Conservation (phyloP, 306 rosid genomes). For the Prosopis cineraria region DNA sequence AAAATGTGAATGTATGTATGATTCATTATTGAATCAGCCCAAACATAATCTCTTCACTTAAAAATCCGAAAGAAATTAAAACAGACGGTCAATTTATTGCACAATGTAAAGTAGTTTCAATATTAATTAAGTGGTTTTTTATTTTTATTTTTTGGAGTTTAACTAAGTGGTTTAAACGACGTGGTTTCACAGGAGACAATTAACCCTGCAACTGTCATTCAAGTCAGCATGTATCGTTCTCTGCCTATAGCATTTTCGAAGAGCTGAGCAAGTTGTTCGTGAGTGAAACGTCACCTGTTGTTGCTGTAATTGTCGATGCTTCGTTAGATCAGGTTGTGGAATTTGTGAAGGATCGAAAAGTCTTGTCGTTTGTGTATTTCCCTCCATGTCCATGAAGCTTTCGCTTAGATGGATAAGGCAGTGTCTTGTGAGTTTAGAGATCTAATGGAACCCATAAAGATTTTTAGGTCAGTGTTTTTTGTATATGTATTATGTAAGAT, state of each 20-base stretch:
- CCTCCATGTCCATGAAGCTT: slow-evolving; percentile 47
- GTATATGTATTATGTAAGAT: too few species aligned
- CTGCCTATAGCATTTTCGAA: slow-evolving; percentile 24
- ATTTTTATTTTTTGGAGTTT: neutral
- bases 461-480: slow-evolving; percentile 22
- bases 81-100: neutral
- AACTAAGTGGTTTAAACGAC: neutral
- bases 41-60: neutral
- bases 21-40: neutral
- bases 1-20: too few species aligned
- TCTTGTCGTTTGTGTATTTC: slow-evolving; percentile 34
- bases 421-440: slow-evolving; percentile 40
- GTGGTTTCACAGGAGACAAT: neutral
- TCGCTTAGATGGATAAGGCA: slow-evolving; percentile 37
- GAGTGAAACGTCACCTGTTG: neutral
- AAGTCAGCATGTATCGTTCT: slow-evolving; percentile 23
- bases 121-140: neutral
- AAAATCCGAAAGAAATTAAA: neutral
- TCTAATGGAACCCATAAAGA: slow-evolving; percentile 23
- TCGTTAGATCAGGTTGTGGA: slow-evolving; percentile 28
- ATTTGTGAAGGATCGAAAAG: slow-evolving; percentile 27
- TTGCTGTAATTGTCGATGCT: slow-evolving; percentile 37
- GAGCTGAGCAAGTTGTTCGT: slow-evolving; percentile 9
- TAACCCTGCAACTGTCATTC: slow-evolving; percentile 23
- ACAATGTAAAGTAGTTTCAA: neutral